Evolutionary conservation across 192 early-diverging fungal genomes (phyloP), one percentile per base, ranked within the genome.

Genomic region (Coemansia sp.): DNA sequence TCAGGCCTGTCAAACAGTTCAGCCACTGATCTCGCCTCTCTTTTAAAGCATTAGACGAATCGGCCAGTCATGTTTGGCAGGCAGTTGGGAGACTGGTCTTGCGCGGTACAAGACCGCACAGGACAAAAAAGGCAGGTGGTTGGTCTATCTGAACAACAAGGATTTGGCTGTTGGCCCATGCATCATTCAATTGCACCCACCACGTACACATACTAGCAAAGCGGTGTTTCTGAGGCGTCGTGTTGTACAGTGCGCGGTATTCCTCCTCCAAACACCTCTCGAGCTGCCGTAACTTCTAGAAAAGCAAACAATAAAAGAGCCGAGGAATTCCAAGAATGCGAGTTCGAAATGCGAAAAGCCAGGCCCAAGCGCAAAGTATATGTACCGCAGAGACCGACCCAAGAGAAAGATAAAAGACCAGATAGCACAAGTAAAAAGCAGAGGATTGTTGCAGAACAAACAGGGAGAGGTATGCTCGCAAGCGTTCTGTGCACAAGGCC

Each of bases 301-400:
- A 55, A 55, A 35, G 53, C 53, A 55, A 55, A 19, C 19, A 25
- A 55, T 8, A 25, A 17, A 24, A n/a, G 23, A 55, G 53, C 29
- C 51, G 53, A 55, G 29, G 53, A 55, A 55, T 55, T 45, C 41
- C 41, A n/a, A 45, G 15, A 5, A n/a, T 45, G 41, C 41, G 14
- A 45, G 15, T 45, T 55, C 53, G 53, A 37, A 63, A 47, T 25
- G 35, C 45, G 25, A 6, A 21, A 43, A 41, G 22, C 22, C 25
- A 63, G 8, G 50, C 61, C 35, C 23, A 48, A 62, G 45, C 47
- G 48, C 24, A 63, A n/a, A 45, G 41, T 35, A 63, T 54, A 63
- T 45, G 15, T n/a, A 63, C 19, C 61, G 50, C 24, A 49, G 25
- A 45, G 58, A 29, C 32, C 32, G 32, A 8, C 32, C 7, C 32